Percentiles rank a stretch among this genome's conserved stretches.
Conservation (phyloP, 768 basidiomycete genomes). For the Filobasidium floriforme region DNA sequence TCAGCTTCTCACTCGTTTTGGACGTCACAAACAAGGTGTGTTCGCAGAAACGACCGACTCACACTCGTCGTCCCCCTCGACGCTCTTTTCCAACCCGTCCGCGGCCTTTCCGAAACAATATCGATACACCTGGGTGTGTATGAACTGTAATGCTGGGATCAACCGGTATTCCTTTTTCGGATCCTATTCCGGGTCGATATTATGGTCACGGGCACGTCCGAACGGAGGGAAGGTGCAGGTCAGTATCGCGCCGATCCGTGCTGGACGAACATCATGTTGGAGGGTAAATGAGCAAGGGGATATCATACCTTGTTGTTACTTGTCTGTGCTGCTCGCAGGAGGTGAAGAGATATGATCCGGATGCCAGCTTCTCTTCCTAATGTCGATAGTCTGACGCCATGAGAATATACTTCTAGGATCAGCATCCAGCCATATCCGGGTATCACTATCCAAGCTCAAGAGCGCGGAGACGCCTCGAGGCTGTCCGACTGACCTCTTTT, state of each 20-base stretch:
- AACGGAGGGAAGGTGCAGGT: not conserved
- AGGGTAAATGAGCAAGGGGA: not conserved
- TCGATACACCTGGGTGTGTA: slow-evolving; percentile 92
- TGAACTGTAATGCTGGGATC: slow-evolving; percentile 80
- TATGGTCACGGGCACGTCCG: not conserved
- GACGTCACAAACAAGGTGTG: too few species aligned
- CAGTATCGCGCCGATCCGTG: not conserved
- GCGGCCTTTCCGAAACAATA: slow-evolving; percentile 89
- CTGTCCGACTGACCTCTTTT: slow-evolving; percentile 63
- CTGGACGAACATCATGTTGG: too few species aligned
- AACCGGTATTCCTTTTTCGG: slow-evolving; percentile 89
- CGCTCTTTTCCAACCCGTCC: slow-evolving; percentile 90
- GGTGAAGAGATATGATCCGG: slow-evolving; percentile 55
- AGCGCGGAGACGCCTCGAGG: not conserved
- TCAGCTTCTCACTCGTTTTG: too few species aligned
- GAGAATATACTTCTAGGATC: not conserved
- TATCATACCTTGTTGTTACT: slow-evolving; percentile 37
- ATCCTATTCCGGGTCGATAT: slow-evolving; percentile 50
- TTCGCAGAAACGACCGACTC: slow-evolving; percentile 33
- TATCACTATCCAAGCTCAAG: not conserved
- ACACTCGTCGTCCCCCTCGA: slow-evolving; percentile 96
- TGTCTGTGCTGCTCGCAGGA: slow-evolving; percentile 40
- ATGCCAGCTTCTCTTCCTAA: slow-evolving; percentile 87
- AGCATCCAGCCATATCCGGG: not conserved
- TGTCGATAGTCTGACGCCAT: slow-evolving; percentile 63